Conservation (phyloP, 768 basidiomycete species). For the Lactarius evosmus region DNA sequence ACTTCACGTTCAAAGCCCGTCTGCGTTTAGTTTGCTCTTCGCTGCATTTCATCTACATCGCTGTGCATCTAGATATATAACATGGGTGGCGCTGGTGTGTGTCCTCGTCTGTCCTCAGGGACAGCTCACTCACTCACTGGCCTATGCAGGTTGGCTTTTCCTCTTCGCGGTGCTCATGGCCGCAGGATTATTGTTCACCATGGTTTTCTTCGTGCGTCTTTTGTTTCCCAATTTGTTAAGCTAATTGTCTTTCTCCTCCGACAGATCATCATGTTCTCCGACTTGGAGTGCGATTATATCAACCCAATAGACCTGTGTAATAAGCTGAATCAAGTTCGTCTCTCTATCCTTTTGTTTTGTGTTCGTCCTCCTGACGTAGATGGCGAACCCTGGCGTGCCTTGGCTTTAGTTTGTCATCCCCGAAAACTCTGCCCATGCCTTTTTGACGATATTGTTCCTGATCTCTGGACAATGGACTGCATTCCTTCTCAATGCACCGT, state of each 20-base stretch:
- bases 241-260: not conserved
- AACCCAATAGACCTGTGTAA: slow-evolving; percentile 99
- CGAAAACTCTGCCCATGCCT: slow-evolving; percentile 92
- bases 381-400: not conserved
- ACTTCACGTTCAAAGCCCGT: not conserved
- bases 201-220: slow-evolving; percentile 95
- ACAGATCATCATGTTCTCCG: slow-evolving; percentile 99
- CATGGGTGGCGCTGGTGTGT: slow-evolving; percentile 47
- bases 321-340: slow-evolving; percentile 90
- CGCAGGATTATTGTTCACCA: slow-evolving; percentile 92
- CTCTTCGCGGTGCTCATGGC: slow-evolving; percentile 94
- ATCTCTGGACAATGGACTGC: slow-evolving; percentile 93
- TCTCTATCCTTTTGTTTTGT: not conserved
- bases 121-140: not conserved
- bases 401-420: slow-evolving; percentile 87
- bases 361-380: not conserved
- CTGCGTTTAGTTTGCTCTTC: not conserved
- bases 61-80: slow-evolving; percentile 19
- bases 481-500: slow-evolving; percentile 84
- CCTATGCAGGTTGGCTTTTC: slow-evolving; percentile 88
- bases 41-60: not conserved
- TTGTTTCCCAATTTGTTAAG: not conserved
- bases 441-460: slow-evolving; percentile 89
- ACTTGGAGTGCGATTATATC: slow-evolving; percentile 99
- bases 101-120: slow-evolving; percentile 1